Conservation (phyloP, 164 flowering plant species). For the Warburgia ugandensis region DNA sequence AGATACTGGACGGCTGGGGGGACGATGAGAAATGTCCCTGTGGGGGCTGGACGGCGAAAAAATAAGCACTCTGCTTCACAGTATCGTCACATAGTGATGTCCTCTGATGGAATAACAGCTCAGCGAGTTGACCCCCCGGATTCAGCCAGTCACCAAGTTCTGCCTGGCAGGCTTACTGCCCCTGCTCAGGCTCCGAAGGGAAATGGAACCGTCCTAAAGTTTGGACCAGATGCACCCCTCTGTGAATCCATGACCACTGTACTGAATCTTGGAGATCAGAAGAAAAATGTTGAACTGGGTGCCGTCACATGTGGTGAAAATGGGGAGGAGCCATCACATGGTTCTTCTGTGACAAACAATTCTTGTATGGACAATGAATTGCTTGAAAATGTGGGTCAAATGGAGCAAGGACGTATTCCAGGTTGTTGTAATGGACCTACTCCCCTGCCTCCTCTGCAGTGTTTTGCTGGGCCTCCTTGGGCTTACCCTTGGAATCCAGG, state of each 20-base stretch:
- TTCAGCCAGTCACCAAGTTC: constrained; percentile 19
- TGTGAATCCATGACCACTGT: constrained; percentile 36
- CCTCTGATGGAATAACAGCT: constrained; percentile 25
- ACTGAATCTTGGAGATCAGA: constrained; percentile 32
- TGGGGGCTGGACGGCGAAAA: constrained; percentile 18
- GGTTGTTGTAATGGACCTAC: constrained; percentile 5
- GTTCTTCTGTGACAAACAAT: constrained; percentile 20
- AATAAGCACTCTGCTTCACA: constrained; percentile 15
- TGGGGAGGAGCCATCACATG: constrained; percentile 24
- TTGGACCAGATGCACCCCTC: constrained; percentile 34
- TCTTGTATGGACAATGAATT: constrained; percentile 16
- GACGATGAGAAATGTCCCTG: constrained; percentile 20
- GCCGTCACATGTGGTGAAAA: constrained; percentile 13
- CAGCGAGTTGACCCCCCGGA: constrained; percentile 16
- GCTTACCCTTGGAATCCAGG: constrained; percentile 25
- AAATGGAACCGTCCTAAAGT: constrained; percentile 28
- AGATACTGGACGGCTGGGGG: constrained; percentile 23
- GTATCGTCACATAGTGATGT: constrained; percentile 16
- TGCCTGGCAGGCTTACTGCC: constrained; percentile 15
- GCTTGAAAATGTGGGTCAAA: constrained; percentile 8
- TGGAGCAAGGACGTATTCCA: constrained; percentile 13
- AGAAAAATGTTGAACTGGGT: constrained; percentile 12
- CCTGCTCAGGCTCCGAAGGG: constrained; percentile 17
- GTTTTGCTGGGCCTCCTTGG: constrained; percentile 29
- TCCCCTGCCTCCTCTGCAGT: constrained; percentile 19